These are phyloP conservation scores for Pistacia integerrima DNA, from an alignment of 345 rosid genomes.

Conservation along the genomic window DNA sequence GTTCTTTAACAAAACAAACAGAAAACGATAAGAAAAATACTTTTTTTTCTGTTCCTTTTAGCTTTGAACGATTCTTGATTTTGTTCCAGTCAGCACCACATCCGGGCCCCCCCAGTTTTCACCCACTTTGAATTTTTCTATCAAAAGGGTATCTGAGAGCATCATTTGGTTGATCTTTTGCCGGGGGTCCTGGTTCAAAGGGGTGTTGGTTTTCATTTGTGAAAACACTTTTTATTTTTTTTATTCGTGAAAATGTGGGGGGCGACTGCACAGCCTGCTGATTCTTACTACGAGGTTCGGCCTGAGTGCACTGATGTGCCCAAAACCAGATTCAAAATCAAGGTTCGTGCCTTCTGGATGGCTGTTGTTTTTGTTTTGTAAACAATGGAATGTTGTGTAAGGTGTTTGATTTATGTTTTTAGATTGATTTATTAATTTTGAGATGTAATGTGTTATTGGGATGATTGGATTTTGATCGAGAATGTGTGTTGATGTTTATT, in stretches of 20 bases:
- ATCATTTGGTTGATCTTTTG: conserved; percentile 8
- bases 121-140: background rate
- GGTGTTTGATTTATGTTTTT: background rate
- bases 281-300: conserved; percentile 89
- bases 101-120: background rate
- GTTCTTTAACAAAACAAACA: background rate
- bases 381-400: conserved; percentile 12
- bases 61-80: background rate
- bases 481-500: conserved; percentile 5
- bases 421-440: conserved; percentile 5
- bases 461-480: background rate
- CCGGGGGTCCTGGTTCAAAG: conserved; percentile 7
- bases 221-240: background rate
- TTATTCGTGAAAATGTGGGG: conserved; percentile 67
- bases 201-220: conserved; percentile 9
- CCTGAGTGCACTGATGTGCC: conserved; percentile 95
- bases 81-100: conserved; percentile 5
- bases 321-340: conserved; percentile 86
- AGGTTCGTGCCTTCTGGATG: conserved; percentile 44
- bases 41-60: background rate
- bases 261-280: conserved; percentile 63
- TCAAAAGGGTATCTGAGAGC: conserved; percentile 13
- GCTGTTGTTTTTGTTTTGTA: background rate
- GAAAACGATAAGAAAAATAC: background rate
- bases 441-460: background rate